Conservation (phyloP, 1,139 yeast species). For the Yarrowia galli region DNA sequence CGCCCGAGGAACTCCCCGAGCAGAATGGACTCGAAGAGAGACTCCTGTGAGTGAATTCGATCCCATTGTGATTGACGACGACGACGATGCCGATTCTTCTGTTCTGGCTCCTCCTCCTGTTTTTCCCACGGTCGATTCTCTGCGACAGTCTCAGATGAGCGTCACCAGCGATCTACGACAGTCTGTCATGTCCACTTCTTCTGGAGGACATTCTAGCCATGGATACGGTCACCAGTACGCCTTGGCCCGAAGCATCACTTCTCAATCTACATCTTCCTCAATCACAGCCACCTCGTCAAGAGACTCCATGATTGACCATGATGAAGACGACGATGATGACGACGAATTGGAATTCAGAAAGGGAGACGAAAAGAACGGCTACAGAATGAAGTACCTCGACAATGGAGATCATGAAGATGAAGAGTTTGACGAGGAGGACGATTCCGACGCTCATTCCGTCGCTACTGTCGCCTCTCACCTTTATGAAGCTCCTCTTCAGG, state of each 20-base stretch:
- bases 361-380: slow-evolving; percentile 43
- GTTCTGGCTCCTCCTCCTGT: slow-evolving; percentile 37
- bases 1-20: slow-evolving; percentile 41
- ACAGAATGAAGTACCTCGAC: slow-evolving; percentile 46
- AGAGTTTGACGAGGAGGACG: slow-evolving; percentile 46
- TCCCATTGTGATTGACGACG: slow-evolving; percentile 45
- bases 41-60: slow-evolving; percentile 47
- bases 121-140: slow-evolving; percentile 33
- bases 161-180: slow-evolving; percentile 27
- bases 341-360: slow-evolving; percentile 40
- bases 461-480: slow-evolving; percentile 46
- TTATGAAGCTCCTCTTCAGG: slow-evolving; percentile 55
- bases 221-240: slow-evolving; percentile 6
- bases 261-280: slow-evolving; percentile 10
- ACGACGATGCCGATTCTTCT: neutral
- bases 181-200: slow-evolving; percentile 20
- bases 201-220: slow-evolving; percentile 27
- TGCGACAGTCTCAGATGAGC: slow-evolving; percentile 33
- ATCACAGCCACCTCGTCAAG: slow-evolving; percentile 25
- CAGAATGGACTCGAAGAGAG: slow-evolving; percentile 48
- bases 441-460: slow-evolving; percentile 44
- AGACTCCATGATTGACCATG: slow-evolving; percentile 28
- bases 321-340: slow-evolving; percentile 41
- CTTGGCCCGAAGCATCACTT: slow-evolving; percentile 26
- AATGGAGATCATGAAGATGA: slow-evolving; percentile 46